Conservation (phyloP, 495 filamentous ascomycete genomes). For the Penicillium arizonense region DNA sequence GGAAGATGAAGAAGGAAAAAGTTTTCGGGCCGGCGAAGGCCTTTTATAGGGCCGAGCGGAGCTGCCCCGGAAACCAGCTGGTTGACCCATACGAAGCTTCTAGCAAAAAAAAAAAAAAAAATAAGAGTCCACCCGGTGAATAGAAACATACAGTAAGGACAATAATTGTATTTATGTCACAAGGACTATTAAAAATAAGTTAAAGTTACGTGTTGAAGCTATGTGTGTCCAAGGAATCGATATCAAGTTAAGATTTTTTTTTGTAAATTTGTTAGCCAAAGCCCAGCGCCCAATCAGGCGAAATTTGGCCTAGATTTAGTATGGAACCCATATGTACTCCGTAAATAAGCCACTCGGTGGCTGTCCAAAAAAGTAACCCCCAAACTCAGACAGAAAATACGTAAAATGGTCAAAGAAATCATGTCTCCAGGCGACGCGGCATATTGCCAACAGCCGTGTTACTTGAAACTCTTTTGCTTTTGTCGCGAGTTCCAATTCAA, state of each 20-base stretch:
- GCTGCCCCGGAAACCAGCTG: conserved; percentile 34
- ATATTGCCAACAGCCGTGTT: conserved; percentile 1
- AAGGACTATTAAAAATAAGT: no score
- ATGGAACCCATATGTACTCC: conserved; percentile 1
- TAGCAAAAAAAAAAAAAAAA: conserved; percentile 20
- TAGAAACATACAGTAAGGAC: background rate
- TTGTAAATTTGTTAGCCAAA: background rate
- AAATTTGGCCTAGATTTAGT: no score
- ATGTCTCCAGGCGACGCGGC: no score
- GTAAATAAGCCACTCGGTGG: conserved; percentile 7
- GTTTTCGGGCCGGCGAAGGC: conserved; percentile 20
- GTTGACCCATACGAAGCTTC: conserved; percentile 27
- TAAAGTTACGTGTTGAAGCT: no score
- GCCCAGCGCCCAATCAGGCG: no score
- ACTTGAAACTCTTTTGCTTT: conserved; percentile 62
- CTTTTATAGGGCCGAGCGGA: conserved; percentile 39
- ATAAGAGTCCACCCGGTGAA: conserved; percentile 1
- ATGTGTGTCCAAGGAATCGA: no score
- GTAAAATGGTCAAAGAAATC: background rate
- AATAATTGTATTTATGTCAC: background rate
- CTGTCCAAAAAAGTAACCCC: background rate
- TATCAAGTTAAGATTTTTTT: background rate
- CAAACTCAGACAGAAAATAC: background rate
- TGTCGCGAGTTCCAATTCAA: conserved; percentile 90
- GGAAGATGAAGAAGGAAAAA: conserved; percentile 27